Conservation (phyloP, 2,329 filamentous ascomycete species). For the Diaporthe sp. region DNA sequence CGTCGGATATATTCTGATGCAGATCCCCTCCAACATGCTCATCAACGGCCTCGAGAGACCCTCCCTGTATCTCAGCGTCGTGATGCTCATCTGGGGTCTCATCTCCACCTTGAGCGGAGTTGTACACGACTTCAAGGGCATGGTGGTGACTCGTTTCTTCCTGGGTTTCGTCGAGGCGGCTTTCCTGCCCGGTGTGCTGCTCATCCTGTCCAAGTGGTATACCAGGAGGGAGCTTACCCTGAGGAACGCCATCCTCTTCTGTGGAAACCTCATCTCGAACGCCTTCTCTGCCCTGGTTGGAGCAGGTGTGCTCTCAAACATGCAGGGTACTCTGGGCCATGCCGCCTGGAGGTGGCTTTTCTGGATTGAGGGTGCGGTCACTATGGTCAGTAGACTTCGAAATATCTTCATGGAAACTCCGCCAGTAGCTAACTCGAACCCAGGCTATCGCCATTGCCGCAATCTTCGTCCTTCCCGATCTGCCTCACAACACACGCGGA, state of each 20-base stretch:
- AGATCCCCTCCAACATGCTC: constrained; percentile 70
- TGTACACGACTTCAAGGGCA: constrained; percentile 63
- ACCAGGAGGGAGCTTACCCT: constrained; percentile 69
- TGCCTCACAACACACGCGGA: constrained; percentile 68
- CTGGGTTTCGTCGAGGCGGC: constrained; percentile 74
- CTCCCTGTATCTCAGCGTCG: constrained; percentile 62
- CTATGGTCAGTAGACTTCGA: constrained; percentile 51
- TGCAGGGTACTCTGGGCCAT: constrained; percentile 67
- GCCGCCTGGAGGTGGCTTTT: constrained; percentile 73
- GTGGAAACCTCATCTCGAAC: constrained; percentile 70
- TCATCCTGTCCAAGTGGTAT: constrained; percentile 77
- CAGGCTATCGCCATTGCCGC: constrained; percentile 57
- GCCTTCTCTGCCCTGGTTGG: constrained; percentile 71
- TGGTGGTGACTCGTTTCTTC: constrained; percentile 70
- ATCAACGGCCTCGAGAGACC: constrained; percentile 67
- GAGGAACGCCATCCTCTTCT: constrained; percentile 70
- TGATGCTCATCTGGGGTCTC: constrained; percentile 71
- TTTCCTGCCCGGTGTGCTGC: constrained; percentile 73
- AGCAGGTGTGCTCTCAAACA: constrained; percentile 69
- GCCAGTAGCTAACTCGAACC: background rate
- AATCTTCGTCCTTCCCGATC: constrained; percentile 64
- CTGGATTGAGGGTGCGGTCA: constrained; percentile 68
- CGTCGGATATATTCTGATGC: constrained; percentile 75
- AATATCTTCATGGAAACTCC: background rate
- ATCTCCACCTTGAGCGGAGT: constrained; percentile 69